These are phyloP conservation scores for Craspedostauros australis DNA, from an alignment of 108 stramenopile genomes.

Conservation along the genomic window DNA sequence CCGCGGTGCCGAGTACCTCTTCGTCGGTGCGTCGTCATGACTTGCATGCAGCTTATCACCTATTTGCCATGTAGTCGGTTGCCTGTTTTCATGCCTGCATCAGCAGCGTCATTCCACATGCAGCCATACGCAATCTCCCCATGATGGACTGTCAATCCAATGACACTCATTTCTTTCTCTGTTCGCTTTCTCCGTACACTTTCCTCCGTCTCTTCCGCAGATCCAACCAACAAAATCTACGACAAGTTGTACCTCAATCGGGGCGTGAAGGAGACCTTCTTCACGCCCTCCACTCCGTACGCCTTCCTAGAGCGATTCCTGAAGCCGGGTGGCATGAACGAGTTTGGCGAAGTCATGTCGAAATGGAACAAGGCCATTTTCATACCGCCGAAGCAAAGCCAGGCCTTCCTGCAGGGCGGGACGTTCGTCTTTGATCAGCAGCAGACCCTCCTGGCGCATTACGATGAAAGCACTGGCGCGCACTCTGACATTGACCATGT, in stretches of 20 bases:
- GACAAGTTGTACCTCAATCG: conserved; percentile 46
- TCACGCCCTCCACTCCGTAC: conserved; percentile 51
- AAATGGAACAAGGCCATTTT: conserved; percentile 75
- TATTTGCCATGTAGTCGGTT: too few relatives aligned
- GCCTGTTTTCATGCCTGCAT: conserved; percentile 6
- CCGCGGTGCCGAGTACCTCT: conserved; percentile 44
- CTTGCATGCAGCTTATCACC: too few relatives aligned
- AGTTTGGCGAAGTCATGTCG: conserved; percentile 48
- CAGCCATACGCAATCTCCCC: background rate
- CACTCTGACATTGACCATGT: conserved; percentile 42
- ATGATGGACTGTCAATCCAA: too few relatives aligned
- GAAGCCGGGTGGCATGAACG: conserved; percentile 23
- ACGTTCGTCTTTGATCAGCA: conserved; percentile 61
- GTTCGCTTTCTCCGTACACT: background rate
- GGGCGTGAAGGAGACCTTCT: conserved; percentile 55
- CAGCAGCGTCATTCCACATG: background rate
- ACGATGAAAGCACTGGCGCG: conserved; percentile 66
- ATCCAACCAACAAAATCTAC: conserved; percentile 57
- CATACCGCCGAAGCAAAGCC: conserved; percentile 66
- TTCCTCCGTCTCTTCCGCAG: conserved; percentile 2
- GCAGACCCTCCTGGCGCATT: conserved; percentile 60
- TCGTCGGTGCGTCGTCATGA: too few relatives aligned
- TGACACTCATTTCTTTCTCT: too few relatives aligned
- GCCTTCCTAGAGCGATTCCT: conserved; percentile 50
- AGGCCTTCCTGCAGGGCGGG: conserved; percentile 67